Base-by-base conservation (phyloP, 768 basidiomycete species). In the Hydnum rufescens region DNA sequence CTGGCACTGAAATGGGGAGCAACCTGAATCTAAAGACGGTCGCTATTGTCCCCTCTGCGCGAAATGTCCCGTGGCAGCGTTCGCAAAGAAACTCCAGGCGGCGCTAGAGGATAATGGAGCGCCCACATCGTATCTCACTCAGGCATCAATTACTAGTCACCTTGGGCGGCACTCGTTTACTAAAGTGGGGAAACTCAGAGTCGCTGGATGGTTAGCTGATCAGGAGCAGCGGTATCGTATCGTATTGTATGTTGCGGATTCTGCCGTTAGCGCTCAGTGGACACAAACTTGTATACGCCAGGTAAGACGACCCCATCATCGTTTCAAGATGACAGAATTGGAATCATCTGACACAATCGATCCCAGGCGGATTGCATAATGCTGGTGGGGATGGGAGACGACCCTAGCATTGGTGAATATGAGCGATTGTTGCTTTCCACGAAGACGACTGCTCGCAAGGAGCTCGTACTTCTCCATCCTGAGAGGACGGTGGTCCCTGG, bases 381-480 rank as follows among this genome's bases (percentile, higher is more conserved):
- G 77, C 77, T 92, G 22, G 82, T 93, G 51, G 90, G 87, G 4
- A 82, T 92, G 76, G 92, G 86, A 3, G 90, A 95, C 54, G 90
- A 88, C 61, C 81, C 70, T 0, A 74, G 74, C 19, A 69, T 89
- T 4, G 95, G 95, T 8, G 95, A 99, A 67, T 97, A 89, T 60
- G 92, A 99, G 64, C 77, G 92, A 51, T 69, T 97, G 3, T 67
- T 99, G 22, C 71, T 96, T 39, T 90, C 90, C 1, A 84, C 90
- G 73, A 97, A 97, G 69, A 96, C 93, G 0, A 97, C 93, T 0
- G 95, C 93, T n/a, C 70, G 95, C 52, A 97, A 97, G 65, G 95
- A 99, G 63, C 75, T 99, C 26, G 81, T 99, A 3, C 70, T 99
- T 3, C 70, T 99, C 5, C 95, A 99, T 60, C 80, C 90, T 2